Base-by-base conservation (phyloP, 768 basidiomycete genomes). In the Suillus americanus region DNA sequence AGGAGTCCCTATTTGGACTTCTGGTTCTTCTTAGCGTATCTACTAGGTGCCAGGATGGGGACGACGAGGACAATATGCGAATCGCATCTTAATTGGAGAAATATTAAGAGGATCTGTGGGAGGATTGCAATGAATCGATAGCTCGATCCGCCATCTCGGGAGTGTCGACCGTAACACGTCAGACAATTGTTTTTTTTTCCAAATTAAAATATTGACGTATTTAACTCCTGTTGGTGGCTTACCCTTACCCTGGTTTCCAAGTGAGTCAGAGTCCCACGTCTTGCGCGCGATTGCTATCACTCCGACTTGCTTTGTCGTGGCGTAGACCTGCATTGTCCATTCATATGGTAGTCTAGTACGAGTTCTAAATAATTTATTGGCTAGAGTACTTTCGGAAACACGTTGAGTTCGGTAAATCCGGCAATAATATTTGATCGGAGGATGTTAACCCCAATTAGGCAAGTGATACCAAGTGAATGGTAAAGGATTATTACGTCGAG, bases 401-500 rank as follows among this genome's bases (percentile, higher is more conserved):
- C 18, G 20, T 43, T 43, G 20, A 3, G 7, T 35, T 35, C 18
- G 46, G 46, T 48, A 23, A 48, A 23, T 48, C 23, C 48, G 48
- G 25, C 4, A 12, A 5, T 46, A 23, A 48, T 12, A 35, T 35
- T 23, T 8, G 8, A 25, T 50, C 50, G 50, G 50, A 51, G 25
- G 8, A 5, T 2, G 1, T 1, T 54, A 54, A n/a, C 35, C 43
- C 43, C 33, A 25, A 60, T 35, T 46, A 37, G 41, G 37, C 1
- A 64, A 9, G 16, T 63, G 0, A 5, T 1, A n/a, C 62, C 40
- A 20, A 14, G 5, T 16, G 4, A 35, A 37, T 20, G 63, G 57
- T 35, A 62, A 9, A 30, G 18, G 8, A 41, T 62, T 62, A 41
- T 62, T 62, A 62, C 62, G 62, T 63, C 62, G 59, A 51, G 8